Evolutionary conservation across 352 stramenopile genomes (phyloP).

Genomic region (Plasmopara muralis): DNA sequence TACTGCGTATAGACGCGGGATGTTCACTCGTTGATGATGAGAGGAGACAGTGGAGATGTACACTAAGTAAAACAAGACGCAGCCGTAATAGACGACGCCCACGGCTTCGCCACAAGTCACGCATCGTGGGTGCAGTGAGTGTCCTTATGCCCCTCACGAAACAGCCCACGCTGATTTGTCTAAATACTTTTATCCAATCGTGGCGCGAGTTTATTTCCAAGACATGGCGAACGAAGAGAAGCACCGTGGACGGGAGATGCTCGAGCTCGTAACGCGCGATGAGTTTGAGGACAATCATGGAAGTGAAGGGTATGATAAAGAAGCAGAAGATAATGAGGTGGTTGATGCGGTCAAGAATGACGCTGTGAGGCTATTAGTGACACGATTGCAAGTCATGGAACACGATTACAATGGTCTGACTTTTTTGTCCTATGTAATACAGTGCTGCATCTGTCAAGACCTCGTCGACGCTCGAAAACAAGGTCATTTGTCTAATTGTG

Average conservation of each 20-base stretch:
- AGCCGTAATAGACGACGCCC: constrained; percentile 2
- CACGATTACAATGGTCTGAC: not conserved
- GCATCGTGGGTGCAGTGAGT: constrained; percentile 1
- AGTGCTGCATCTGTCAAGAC: constrained; percentile 84
- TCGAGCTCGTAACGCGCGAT: constrained; percentile 4
- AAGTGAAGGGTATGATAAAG: constrained; percentile 1
- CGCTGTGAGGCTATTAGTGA: constrained; percentile 15
- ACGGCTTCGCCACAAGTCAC: constrained; percentile 2
- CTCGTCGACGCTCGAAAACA: constrained; percentile 43
- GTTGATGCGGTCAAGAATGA: constrained; percentile 34
- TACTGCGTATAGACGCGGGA: constrained; percentile 4
- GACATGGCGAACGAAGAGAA: constrained; percentile 17
- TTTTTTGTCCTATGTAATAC: not conserved
- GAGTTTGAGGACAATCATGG: constrained; percentile 9
- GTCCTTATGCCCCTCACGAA: constrained; percentile 1
- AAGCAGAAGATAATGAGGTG: constrained; percentile 12
- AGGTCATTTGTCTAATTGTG: constrained; percentile 51
- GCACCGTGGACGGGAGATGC: constrained; percentile 2
- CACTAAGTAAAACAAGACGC: not conserved
- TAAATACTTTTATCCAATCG: constrained; percentile 8
- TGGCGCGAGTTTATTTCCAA: not conserved
- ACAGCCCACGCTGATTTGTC: constrained; percentile 6
- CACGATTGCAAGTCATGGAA: not conserved
- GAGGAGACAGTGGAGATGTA: not conserved
- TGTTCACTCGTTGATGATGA: not conserved